phyloP scores from a whole-genome alignment of 805 yeast species.

The Teunomyces panamensis region DNA sequence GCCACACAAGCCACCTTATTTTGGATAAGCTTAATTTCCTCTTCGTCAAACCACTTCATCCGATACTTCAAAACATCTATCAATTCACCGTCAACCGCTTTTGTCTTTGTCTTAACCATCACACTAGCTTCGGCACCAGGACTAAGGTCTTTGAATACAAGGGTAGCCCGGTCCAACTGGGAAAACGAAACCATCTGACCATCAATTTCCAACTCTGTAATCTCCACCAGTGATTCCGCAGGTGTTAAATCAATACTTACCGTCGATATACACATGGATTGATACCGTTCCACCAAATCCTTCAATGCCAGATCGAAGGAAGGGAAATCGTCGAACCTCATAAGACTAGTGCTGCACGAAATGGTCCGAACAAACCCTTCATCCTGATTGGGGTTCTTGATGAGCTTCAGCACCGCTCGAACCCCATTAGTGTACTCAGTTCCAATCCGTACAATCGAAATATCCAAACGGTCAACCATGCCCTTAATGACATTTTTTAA shows the following conservation, averaged over 20 bases:
- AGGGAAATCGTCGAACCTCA: slow-evolving; percentile 16
- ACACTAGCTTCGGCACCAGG: slow-evolving; percentile 15
- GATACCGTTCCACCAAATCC: slow-evolving; percentile 12
- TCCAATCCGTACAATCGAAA: slow-evolving; percentile 25
- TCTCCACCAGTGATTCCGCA: slow-evolving; percentile 12
- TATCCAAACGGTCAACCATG: slow-evolving; percentile 17
- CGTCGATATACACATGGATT: slow-evolving; percentile 21
- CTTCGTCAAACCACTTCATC: slow-evolving; percentile 10
- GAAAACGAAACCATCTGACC: slow-evolving; percentile 17
- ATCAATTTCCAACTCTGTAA: slow-evolving; percentile 21
- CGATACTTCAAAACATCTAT: slow-evolving; percentile 4
- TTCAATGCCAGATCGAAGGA: slow-evolving; percentile 15
- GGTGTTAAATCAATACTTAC: slow-evolving; percentile 17
- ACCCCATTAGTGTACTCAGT: slow-evolving; percentile 14
- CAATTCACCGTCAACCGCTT: not conserved
- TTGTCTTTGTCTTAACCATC: slow-evolving; percentile 12
- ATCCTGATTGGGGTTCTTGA: slow-evolving; percentile 10
- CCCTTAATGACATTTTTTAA: slow-evolving; percentile 5
- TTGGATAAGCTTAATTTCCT: not conserved
- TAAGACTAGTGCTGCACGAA: slow-evolving; percentile 16
- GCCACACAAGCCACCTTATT: not conserved
- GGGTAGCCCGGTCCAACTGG: slow-evolving; percentile 5
- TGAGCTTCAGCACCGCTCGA: slow-evolving; percentile 10
- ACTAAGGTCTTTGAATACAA: slow-evolving; percentile 13
- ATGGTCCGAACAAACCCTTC: not conserved